Conservation (phyloP, 179 eudicot genomes). For the Gypsophila paniculata region DNA sequence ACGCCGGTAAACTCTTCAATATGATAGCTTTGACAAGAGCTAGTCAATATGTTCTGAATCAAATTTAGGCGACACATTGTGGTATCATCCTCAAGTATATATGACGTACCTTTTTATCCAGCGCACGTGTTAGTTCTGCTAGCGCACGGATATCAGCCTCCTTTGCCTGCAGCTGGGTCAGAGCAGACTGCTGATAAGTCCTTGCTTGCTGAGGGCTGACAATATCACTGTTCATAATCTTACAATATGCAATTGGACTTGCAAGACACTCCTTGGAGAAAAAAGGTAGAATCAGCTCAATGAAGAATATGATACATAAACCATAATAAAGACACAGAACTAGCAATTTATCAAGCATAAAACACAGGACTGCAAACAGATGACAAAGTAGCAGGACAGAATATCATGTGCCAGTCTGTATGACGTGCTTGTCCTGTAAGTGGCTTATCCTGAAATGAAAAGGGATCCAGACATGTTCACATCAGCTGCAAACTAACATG, state of each 20-base stretch:
- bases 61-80: neutral
- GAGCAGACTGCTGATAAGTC: conserved; percentile 48
- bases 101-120: conserved; percentile 65
- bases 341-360: neutral
- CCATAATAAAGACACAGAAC: neutral
- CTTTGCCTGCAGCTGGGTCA: conserved; percentile 66
- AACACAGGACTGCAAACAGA: neutral
- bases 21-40: neutral
- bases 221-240: conserved; percentile 38
- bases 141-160: conserved; percentile 90
- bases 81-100: neutral
- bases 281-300: conserved; percentile 15
- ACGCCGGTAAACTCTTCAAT: neutral
- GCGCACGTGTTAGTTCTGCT: conserved; percentile 78
- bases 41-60: neutral
- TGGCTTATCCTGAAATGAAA: neutral
- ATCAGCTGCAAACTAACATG: neutral
- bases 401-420: neutral
- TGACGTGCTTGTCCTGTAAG: neutral
- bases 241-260: conserved; percentile 41
- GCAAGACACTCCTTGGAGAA: conserved; percentile 40
- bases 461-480: conserved; percentile 1
- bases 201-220: conserved; percentile 38
- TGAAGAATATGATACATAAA: neutral
- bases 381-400: neutral